phyloP scores from a whole-genome alignment of 805 yeast species.

The Lipomyces kockii region DNA sequence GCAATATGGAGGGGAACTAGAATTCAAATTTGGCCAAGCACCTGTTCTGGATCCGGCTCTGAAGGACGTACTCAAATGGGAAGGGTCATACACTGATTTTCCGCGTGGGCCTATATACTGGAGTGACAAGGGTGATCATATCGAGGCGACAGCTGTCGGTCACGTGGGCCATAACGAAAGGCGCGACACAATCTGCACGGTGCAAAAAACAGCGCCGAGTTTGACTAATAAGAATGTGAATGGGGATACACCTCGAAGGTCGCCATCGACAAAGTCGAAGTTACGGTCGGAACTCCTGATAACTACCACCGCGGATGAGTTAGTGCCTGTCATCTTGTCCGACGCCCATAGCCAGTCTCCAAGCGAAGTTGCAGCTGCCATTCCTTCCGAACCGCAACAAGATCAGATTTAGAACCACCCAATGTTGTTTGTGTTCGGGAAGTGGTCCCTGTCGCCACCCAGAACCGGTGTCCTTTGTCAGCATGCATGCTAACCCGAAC shows the following conservation, averaged over 20 bases:
- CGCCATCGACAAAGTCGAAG: too few species aligned
- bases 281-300: too few species aligned
- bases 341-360: too few species aligned
- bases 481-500: too few species aligned
- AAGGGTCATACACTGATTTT: slow-evolving; percentile 2
- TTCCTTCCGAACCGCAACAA: background rate
- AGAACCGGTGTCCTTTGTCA: background rate
- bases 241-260: too few species aligned
- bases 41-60: background rate
- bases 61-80: background rate
- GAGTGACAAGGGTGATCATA: slow-evolving; percentile 1
- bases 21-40: background rate
- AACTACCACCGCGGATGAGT: too few species aligned
- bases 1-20: slow-evolving; percentile 5
- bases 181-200: background rate
- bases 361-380: background rate
- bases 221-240: background rate
- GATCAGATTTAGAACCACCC: background rate
- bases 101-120: slow-evolving; percentile 7
- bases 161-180: background rate
- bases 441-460: background rate
- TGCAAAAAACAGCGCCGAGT: background rate
- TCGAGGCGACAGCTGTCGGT: background rate
- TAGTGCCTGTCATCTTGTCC: too few species aligned
- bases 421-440: background rate